Evolutionary conservation across 78 protist species (phyloP).

Genomic region (Dictyostelium citrinum): DNA sequence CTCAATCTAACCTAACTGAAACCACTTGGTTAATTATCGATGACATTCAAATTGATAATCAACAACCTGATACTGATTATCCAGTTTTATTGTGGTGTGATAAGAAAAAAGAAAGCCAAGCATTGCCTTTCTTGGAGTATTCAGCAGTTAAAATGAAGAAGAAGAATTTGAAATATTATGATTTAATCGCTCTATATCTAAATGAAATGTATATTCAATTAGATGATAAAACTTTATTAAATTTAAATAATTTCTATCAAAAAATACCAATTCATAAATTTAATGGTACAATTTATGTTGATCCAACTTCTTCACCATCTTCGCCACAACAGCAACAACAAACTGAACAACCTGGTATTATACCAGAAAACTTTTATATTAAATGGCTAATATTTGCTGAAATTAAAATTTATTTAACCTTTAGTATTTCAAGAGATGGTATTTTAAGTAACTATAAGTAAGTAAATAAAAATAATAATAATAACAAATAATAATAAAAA

Average conservation of each 20-base stretch:
- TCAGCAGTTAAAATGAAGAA: slow-evolving; percentile 51
- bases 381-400: slow-evolving; percentile 77
- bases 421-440: slow-evolving; percentile 74
- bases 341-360: neutral
- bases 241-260: slow-evolving; percentile 54
- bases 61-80: slow-evolving; percentile 67
- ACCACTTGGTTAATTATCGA: slow-evolving; percentile 45
- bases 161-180: slow-evolving; percentile 65
- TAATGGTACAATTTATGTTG: neutral
- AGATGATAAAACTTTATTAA: slow-evolving; percentile 38
- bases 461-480: neutral
- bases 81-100: slow-evolving; percentile 71
- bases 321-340: neutral
- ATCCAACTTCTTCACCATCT: neutral
- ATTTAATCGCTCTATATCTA: slow-evolving; percentile 62
- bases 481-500: neutral
- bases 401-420: slow-evolving; percentile 55
- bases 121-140: slow-evolving; percentile 63
- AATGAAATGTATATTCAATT: slow-evolving; percentile 66
- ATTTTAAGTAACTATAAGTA: slow-evolving; percentile 65
- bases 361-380: slow-evolving; percentile 40
- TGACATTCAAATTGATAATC: slow-evolving; percentile 77
- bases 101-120: slow-evolving; percentile 33
- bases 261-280: slow-evolving; percentile 65
- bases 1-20: slow-evolving; percentile 47